Conservation (phyloP, 371 early-diverging fungal genomes). For the Rhizopus delemar region DNA sequence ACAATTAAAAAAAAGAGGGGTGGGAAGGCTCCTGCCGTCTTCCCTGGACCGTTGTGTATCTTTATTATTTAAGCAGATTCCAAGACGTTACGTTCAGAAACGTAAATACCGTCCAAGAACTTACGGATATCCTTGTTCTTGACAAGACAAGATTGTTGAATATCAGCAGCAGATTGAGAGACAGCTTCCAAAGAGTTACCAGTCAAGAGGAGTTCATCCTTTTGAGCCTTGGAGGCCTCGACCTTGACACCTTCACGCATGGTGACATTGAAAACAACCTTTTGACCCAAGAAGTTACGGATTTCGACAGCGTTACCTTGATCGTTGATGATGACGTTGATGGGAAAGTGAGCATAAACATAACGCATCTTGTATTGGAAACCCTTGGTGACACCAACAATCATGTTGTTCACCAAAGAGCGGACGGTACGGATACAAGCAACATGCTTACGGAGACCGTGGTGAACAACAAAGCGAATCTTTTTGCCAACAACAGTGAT, state of each 20-base stretch:
- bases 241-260: constrained; percentile 93
- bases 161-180: constrained; percentile 92
- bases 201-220: constrained; percentile 96
- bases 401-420: constrained; percentile 97
- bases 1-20: constrained; percentile 30
- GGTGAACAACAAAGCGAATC: constrained; percentile 92
- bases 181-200: constrained; percentile 98
- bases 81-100: constrained; percentile 75
- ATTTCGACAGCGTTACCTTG: constrained; percentile 89
- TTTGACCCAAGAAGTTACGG: constrained; percentile 99
- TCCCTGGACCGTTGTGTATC: constrained; percentile 49
- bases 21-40: constrained; percentile 53
- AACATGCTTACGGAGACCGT: constrained; percentile 97
- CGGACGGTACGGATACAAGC: constrained; percentile 98
- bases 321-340: constrained; percentile 93
- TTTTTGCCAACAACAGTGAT: constrained; percentile 55
- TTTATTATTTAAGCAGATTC: constrained; percentile 44
- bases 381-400: constrained; percentile 98
- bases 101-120: constrained; percentile 99
- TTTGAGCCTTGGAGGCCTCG: constrained; percentile 81
- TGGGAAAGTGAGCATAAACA: constrained; percentile 99
- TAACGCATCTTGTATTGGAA: constrained; percentile 99
- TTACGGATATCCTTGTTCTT: constrained; percentile 98
- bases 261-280: constrained; percentile 86
- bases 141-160: constrained; percentile 76